phyloP scores from a whole-genome alignment of 371 early-diverging fungal species.

The Umbelopsis sp. region DNA sequence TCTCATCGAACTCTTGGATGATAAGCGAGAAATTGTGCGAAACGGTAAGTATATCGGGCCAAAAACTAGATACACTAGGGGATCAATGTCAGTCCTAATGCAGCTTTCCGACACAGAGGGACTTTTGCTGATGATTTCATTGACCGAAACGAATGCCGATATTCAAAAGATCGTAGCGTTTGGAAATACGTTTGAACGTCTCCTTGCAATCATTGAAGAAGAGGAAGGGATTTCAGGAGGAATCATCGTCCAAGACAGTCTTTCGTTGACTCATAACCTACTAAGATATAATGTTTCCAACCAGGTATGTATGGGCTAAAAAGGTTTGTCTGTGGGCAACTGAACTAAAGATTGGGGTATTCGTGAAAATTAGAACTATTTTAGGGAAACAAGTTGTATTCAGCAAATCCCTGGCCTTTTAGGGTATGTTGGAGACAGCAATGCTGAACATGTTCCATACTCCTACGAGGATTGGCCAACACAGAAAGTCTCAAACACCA shows the following conservation, averaged over 20 bases:
- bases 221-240: conserved; percentile 94
- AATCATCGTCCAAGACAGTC: conserved; percentile 95
- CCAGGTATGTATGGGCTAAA: conserved; percentile 63
- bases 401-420: conserved; percentile 79
- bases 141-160: conserved; percentile 91
- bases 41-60: conserved; percentile 67
- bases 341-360: not conserved
- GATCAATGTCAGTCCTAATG: no score
- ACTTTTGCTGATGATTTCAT: conserved; percentile 81
- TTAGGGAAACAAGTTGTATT: conserved; percentile 94
- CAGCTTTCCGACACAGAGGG: conserved; percentile 67
- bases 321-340: not conserved
- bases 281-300: conserved; percentile 93
- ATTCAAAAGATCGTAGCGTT: conserved; percentile 98
- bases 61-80: not conserved
- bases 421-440: conserved; percentile 63
- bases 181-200: conserved; percentile 93
- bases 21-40: conserved; percentile 91
- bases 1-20: conserved; percentile 91
- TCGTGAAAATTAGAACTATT: conserved; percentile 66
- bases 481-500: conserved; percentile 86
- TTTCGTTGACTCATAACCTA: conserved; percentile 89
- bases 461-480: conserved; percentile 64
- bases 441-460: conserved; percentile 57
- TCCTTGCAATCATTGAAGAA: conserved; percentile 84